Evolutionary conservation across 768 basidiomycete species (phyloP).

Genomic region (Russula griseocarnosa): DNA sequence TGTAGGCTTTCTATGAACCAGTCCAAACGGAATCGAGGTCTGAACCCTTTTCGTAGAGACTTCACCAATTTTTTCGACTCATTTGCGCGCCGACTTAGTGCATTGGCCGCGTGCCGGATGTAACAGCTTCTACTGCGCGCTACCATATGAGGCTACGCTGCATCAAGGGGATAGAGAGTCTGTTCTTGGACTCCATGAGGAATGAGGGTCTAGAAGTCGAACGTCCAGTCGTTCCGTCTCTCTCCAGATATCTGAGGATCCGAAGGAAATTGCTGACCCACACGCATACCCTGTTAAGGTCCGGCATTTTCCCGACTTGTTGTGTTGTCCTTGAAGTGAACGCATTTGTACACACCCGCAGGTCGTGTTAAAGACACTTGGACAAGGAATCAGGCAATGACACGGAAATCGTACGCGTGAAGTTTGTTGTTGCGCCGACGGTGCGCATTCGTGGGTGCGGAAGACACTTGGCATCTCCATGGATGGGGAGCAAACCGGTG

Average conservation of each 20-base stretch:
- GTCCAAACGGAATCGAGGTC: conserved; percentile 56
- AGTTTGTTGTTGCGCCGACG: conserved; percentile 74
- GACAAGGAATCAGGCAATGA: conserved; percentile 37
- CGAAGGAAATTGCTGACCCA: conserved; percentile 31
- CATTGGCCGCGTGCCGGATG: conserved; percentile 57
- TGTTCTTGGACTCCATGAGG: conserved; percentile 55
- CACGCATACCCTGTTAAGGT: conserved; percentile 37
- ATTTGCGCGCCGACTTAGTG: conserved; percentile 39
- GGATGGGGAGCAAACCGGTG: conserved; percentile 68
- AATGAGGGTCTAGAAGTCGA: conserved; percentile 46
- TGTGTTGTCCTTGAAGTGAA: not conserved
- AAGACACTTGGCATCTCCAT: conserved; percentile 60
- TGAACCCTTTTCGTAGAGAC: not conserved
- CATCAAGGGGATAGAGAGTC: conserved; percentile 56
- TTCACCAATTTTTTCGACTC: not conserved
- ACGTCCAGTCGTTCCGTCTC: conserved; percentile 49
- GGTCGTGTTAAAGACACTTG: conserved; percentile 46
- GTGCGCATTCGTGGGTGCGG: conserved; percentile 82
- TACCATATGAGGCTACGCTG: conserved; percentile 71
- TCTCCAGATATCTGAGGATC: conserved; percentile 45
- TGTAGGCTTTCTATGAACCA: conserved; percentile 74
- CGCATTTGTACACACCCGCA: conserved; percentile 33
- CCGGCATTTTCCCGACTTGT: not conserved
- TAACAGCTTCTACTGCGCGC: conserved; percentile 57
- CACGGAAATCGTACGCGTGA: conserved; percentile 60